Conservation (phyloP, 2,329 filamentous ascomycete species). For the Lachnellula hyalina region DNA sequence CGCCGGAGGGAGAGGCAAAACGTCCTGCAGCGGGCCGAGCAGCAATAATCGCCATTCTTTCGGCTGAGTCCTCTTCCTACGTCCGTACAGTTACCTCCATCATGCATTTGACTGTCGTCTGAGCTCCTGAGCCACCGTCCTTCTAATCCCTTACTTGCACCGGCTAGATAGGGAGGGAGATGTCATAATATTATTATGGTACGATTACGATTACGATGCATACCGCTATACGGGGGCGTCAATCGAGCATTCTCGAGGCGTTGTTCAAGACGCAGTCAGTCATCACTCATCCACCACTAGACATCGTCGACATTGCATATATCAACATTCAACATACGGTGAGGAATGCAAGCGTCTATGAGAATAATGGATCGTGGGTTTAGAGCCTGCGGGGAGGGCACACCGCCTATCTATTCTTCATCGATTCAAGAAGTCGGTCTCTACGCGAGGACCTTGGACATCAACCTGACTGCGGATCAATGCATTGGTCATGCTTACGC, state of each 20-base stretch:
- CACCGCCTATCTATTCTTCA: background rate
- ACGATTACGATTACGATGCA: background rate
- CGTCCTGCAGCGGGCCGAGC: slow-evolving; percentile 29
- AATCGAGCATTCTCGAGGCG: background rate
- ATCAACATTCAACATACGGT: background rate
- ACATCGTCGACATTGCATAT: background rate
- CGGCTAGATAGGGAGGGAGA: background rate
- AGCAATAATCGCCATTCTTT: slow-evolving; percentile 14
- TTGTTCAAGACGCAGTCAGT: background rate
- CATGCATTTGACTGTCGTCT: background rate
- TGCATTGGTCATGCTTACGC: background rate
- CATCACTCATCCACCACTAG: background rate
- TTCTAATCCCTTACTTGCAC: background rate
- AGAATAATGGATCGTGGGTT: background rate
- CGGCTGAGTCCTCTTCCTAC: background rate
- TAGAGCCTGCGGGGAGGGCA: background rate
- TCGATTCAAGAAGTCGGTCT: background rate
- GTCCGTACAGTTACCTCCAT: background rate
- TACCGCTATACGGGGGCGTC: background rate
- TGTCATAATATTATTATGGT: background rate
- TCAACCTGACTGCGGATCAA: background rate
- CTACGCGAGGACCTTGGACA: background rate
- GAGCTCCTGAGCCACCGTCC: background rate
- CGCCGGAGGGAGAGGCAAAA: slow-evolving; percentile 11
- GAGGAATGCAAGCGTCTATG: background rate